phyloP scores from a whole-genome alignment of 23 red algal species.

The Gracilaria gracilis region DNA sequence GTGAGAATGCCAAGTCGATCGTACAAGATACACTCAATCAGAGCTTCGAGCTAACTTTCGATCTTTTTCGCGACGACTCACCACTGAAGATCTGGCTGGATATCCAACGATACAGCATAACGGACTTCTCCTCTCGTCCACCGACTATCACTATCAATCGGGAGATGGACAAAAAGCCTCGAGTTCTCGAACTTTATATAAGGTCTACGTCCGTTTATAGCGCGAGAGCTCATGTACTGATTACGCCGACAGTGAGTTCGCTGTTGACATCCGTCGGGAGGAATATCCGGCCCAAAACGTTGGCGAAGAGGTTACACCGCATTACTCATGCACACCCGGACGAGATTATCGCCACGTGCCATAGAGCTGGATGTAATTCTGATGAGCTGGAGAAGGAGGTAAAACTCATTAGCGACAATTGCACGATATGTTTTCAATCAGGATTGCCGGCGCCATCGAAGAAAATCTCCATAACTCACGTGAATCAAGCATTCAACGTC shows the following conservation, averaged over 20 bases:
- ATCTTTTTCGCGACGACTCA: constrained; percentile 18
- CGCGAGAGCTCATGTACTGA: not conserved
- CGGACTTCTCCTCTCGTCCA: not conserved
- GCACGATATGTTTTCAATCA: too few relatives aligned
- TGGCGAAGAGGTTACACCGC: constrained; percentile 24
- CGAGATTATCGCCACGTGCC: not conserved
- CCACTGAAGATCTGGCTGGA: constrained; percentile 30
- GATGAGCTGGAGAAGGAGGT: too few relatives aligned
- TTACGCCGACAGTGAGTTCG: not conserved
- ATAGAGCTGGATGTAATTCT: not conserved
- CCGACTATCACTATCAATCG: not conserved
- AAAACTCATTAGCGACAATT: too few relatives aligned
- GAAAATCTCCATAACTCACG: constrained; percentile 30
- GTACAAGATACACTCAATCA: not conserved
- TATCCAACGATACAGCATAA: not conserved
- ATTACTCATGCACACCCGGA: constrained; percentile 3
- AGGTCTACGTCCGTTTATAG: not conserved
- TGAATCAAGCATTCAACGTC: too few relatives aligned
- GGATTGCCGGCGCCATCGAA: too few relatives aligned
- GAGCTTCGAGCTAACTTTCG: constrained; percentile 10
- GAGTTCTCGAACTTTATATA: constrained; percentile 13
- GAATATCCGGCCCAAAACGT: constrained; percentile 8
- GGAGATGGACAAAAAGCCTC: not conserved
- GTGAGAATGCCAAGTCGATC: not conserved
- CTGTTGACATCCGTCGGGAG: not conserved